Conservation (phyloP, 768 basidiomycete genomes). For the Kwoniella mangroviensis region DNA sequence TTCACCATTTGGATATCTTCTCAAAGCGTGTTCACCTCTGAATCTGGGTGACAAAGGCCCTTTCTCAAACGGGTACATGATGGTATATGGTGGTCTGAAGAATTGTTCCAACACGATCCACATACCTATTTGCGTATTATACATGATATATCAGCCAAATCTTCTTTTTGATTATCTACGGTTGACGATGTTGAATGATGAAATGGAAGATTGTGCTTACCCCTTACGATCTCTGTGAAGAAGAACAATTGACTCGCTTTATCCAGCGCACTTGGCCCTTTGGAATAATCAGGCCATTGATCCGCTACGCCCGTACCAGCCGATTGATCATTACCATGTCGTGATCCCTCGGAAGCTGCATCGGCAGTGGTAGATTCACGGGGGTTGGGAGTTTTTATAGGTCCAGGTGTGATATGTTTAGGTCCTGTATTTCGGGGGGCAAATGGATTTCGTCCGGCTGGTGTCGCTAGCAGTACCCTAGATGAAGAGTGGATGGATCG, state of each 20-base stretch:
- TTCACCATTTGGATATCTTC: constrained; percentile 95
- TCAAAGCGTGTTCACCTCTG: constrained; percentile 95
- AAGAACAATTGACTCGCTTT: constrained; percentile 97
- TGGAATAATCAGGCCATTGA: constrained; percentile 55
- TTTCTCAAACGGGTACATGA: constrained; percentile 91
- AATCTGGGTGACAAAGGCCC: constrained; percentile 97
- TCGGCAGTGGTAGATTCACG: constrained; percentile 25
- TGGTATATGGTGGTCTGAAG: constrained; percentile 87
- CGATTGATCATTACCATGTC: constrained; percentile 26
- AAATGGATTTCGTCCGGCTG: constrained; percentile 26
- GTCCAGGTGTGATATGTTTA: constrained; percentile 38
- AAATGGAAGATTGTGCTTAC: constrained; percentile 60
- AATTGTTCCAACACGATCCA: constrained; percentile 78
- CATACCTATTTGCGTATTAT: constrained; percentile 70
- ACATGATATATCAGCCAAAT: background rate
- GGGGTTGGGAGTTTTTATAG: constrained; percentile 47
- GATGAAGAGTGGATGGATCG: constrained; percentile 37
- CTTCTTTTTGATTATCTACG: background rate
- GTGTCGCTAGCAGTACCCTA: constrained; percentile 39
- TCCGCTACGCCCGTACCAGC: constrained; percentile 31
- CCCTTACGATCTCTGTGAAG: constrained; percentile 96
- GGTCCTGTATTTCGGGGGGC: constrained; percentile 35
- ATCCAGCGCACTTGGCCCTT: constrained; percentile 86
- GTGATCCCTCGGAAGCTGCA: constrained; percentile 30
- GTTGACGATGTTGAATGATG: background rate